Evolutionary conservation across 306 rosid species (phyloP).

Genomic region (Vigna reflexopilosa): DNA sequence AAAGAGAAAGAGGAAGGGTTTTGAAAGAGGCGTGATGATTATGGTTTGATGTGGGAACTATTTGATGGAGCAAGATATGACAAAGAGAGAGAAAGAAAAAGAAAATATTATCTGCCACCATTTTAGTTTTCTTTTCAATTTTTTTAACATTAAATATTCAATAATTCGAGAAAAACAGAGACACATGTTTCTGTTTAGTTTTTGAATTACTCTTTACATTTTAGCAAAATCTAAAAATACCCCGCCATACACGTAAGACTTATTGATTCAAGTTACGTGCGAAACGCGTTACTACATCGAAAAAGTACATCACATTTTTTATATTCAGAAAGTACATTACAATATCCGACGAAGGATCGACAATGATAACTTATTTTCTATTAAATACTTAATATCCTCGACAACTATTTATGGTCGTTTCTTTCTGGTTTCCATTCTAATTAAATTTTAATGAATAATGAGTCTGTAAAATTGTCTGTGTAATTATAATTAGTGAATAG

Average conservation of each 20-base stretch:
- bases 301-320: neutral
- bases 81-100: constrained; percentile 46
- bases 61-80: constrained; percentile 70
- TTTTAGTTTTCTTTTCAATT: neutral
- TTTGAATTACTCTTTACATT: neutral
- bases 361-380: neutral
- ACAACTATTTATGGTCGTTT: neutral
- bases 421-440: too few species aligned
- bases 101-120: neutral
- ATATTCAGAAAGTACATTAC: neutral
- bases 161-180: neutral
- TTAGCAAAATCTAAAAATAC: neutral
- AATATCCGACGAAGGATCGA: constrained; percentile 7
- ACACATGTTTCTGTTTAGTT: neutral
- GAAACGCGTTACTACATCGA: neutral
- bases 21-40: constrained; percentile 56
- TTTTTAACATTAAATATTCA: neutral
- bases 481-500: neutral
- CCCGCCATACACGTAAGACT: neutral
- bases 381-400: neutral
- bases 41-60: constrained; percentile 70
- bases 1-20: constrained; percentile 34
- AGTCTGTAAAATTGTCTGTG: too few species aligned
- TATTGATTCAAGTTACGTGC: neutral
- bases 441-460: too few species aligned